Base-by-base conservation (phyloP, 371 early-diverging fungal species). In the Mortierella polycephala region DNA sequence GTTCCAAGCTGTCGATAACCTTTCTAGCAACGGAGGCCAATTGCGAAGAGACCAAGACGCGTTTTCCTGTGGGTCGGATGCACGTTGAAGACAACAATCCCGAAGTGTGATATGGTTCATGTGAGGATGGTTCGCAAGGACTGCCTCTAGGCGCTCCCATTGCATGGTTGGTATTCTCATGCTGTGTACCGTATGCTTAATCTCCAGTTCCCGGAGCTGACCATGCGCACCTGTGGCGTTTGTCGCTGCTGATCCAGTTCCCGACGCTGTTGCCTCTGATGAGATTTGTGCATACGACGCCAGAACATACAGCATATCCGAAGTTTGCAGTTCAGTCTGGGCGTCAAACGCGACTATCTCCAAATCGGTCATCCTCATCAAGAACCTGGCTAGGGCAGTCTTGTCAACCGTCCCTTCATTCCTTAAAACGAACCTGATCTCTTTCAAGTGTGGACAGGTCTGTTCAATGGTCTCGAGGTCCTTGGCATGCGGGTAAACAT, bases 381-480 rank as follows among this genome's bases (percentile, higher is more conserved):
- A 18, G 18, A 60, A 67, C 51, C 42, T 39, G 23, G 60, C 30
- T 12, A 67, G 18, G 9, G 52, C 60, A 12, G 55, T 49, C 1
- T 52, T 21, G 18, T 59, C 45, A 21, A 59, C n/a, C 56, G 44
- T 39, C 2, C 44, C 50, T 37, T 50, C 67, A 23, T 23, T 18
- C n/a, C 55, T 53, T 9, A 63, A 18, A 54, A 50, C 63, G 56
- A 74, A 60, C 2, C 60, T 60, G 20, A 68, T 44, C 10, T 60
- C 59, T 12, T 23, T 49, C 18, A 74, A 30, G 0, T 53, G 20
- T 46, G 69, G 47, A 20, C 74, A 74, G 6, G 74, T 64, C 20
- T 64, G 69, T 13, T 59, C 49, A 13, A 74, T 69, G n/a, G n/a
- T 39, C 12, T 74, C 61, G 21, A 74, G 69, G 30, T 68, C 61